Percentiles rank a stretch among this genome's conserved stretches.
Evolutionary conservation across 371 early-diverging fungal genomes (phyloP).

Genomic region (Syncephalis plumigaleata): DNA sequence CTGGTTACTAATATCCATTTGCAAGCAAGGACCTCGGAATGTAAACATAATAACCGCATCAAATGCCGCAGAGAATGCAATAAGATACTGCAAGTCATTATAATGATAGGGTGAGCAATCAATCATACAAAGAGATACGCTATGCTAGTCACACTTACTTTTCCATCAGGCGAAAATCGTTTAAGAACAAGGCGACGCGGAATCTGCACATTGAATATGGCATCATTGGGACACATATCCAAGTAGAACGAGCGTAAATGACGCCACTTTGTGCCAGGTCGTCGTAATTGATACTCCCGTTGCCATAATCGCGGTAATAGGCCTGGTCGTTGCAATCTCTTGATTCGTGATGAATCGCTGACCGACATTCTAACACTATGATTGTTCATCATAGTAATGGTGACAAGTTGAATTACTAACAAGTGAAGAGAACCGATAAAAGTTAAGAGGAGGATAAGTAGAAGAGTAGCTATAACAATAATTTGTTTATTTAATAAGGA

Average conservation of each 20-base stretch:
- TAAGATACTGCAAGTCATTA: conserved; percentile 1
- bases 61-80: conserved; percentile 3
- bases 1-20: neutral
- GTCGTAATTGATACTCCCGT: too few relatives aligned
- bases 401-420: too few relatives aligned
- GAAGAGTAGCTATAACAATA: too few relatives aligned
- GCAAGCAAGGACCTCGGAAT: conserved; percentile 1
- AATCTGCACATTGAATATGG: conserved; percentile 3
- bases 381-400: too few relatives aligned
- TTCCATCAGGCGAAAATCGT: conserved; percentile 7
- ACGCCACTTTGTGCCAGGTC: too few relatives aligned
- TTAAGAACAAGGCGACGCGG: neutral
- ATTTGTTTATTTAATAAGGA: too few relatives aligned
- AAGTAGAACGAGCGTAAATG: neutral
- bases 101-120: neutral
- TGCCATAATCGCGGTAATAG: too few relatives aligned
- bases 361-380: too few relatives aligned
- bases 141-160: conserved; percentile 1
- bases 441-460: too few relatives aligned
- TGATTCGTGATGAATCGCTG: too few relatives aligned
- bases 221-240: conserved; percentile 2
- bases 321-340: too few relatives aligned
- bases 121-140: neutral
- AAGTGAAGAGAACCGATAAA: too few relatives aligned
- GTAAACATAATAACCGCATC: neutral